These are phyloP conservation scores for Passalora sequoiae DNA, from an alignment of 2,329 filamentous ascomycete genomes.

Conservation along the genomic window DNA sequence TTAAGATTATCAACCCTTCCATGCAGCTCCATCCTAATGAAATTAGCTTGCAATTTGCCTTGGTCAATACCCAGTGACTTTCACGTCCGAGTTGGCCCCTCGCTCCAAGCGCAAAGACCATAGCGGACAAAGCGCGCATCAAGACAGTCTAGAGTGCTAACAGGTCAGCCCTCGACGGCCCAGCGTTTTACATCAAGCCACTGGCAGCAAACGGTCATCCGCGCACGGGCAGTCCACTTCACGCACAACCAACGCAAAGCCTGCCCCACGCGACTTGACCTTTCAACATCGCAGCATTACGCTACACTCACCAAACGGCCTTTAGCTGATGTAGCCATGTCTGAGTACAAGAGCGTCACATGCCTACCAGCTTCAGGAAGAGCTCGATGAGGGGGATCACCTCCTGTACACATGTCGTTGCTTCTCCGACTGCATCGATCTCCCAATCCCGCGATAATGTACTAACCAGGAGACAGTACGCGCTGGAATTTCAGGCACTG, in stretches of 20 bases:
- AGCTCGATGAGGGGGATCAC: conserved; percentile 16
- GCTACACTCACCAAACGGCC: too few relatives aligned
- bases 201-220: too few relatives aligned
- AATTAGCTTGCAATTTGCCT: background rate
- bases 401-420: conserved; percentile 25
- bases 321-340: too few relatives aligned
- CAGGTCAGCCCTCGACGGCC: too few relatives aligned
- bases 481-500: conserved; percentile 36
- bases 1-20: background rate
- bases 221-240: too few relatives aligned
- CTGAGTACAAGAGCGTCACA: conserved; percentile 16
- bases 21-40: background rate
- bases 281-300: too few relatives aligned
- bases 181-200: too few relatives aligned
- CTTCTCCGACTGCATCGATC: conserved; percentile 19
- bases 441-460: conserved; percentile 19
- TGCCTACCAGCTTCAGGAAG: conserved; percentile 23
- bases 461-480: conserved; percentile 19
- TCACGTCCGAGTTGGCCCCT: background rate
- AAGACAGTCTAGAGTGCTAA: too few relatives aligned
- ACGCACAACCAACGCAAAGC: too few relatives aligned
- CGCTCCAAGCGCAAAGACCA: too few relatives aligned
- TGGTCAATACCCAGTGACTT: background rate
- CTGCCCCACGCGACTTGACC: too few relatives aligned
- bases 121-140: too few relatives aligned